These are phyloP conservation scores for Buddleja alternifolia DNA, from an alignment of 257 asterid genomes.

Conservation along the genomic window DNA sequence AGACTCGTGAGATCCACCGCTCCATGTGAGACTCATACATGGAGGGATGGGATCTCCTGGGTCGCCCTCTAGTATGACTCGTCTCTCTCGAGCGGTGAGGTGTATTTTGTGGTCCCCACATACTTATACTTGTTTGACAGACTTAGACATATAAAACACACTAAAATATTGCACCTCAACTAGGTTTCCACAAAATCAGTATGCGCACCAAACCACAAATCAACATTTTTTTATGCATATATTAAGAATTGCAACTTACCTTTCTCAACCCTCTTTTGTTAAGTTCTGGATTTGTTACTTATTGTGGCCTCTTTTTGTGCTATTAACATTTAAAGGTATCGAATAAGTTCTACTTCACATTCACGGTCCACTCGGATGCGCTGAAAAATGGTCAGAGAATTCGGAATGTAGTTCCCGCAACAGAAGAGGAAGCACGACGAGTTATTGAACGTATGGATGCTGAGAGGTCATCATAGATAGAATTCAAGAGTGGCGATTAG, in stretches of 20 bases:
- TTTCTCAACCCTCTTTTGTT: background rate
- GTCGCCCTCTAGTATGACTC: too few relatives aligned
- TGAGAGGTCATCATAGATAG: slow-evolving; percentile 44
- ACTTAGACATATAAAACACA: too few relatives aligned
- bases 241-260: background rate
- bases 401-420: slow-evolving; percentile 83
- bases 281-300: background rate
- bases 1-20: too few relatives aligned
- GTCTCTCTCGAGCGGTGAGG: too few relatives aligned
- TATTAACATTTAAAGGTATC: slow-evolving; percentile 61
- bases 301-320: slow-evolving; percentile 1
- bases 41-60: too few relatives aligned
- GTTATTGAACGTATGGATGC: slow-evolving; percentile 86
- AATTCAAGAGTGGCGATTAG: background rate
- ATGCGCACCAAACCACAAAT: background rate
- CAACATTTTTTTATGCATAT: background rate
- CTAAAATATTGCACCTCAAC: too few relatives aligned
- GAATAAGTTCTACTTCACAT: slow-evolving; percentile 90
- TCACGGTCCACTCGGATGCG: slow-evolving; percentile 61
- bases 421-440: slow-evolving; percentile 84
- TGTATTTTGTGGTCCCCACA: too few relatives aligned
- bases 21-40: too few relatives aligned
- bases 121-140: too few relatives aligned
- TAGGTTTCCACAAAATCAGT: too few relatives aligned
- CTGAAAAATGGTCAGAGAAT: slow-evolving; percentile 50